These are phyloP conservation scores for Camellia japonica DNA, from an alignment of 148 eudicot species.

Conservation along the genomic window DNA sequence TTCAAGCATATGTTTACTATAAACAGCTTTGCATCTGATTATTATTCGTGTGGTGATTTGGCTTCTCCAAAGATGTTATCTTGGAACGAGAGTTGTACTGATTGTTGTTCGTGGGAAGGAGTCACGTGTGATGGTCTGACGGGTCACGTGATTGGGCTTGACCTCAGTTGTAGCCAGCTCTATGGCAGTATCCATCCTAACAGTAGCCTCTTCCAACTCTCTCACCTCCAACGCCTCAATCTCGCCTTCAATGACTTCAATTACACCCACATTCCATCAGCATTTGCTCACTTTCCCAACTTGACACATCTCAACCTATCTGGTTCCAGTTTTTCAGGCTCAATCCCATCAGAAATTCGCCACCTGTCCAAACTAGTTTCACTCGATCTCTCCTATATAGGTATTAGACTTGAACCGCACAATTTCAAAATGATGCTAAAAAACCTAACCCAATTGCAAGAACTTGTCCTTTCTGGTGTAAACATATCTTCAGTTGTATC, in stretches of 20 bases:
- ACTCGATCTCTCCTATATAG: not conserved
- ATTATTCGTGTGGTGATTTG: too few relatives aligned
- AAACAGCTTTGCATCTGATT: not conserved
- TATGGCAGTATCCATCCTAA: not conserved
- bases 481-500: not conserved
- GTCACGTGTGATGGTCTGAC: slow-evolving; percentile 2
- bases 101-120: slow-evolving; percentile 12
- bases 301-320: not conserved
- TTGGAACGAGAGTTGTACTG: not conserved
- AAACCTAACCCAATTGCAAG: slow-evolving; percentile 8
- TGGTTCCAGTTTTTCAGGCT: not conserved
- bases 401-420: not conserved
- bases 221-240: not conserved
- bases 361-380: not conserved
- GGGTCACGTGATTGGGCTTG: slow-evolving; percentile 5
- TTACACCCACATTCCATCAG: not conserved
- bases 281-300: not conserved
- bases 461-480: not conserved
- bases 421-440: not conserved
- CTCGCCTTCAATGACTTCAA: not conserved
- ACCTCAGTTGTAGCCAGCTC: slow-evolving; percentile 11
- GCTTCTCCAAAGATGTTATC: not conserved
- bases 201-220: not conserved
- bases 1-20: not conserved
- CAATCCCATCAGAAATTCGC: not conserved